phyloP scores from a whole-genome alignment of 2,329 filamentous ascomycete genomes.

The Sphaerulina vaccinii region DNA sequence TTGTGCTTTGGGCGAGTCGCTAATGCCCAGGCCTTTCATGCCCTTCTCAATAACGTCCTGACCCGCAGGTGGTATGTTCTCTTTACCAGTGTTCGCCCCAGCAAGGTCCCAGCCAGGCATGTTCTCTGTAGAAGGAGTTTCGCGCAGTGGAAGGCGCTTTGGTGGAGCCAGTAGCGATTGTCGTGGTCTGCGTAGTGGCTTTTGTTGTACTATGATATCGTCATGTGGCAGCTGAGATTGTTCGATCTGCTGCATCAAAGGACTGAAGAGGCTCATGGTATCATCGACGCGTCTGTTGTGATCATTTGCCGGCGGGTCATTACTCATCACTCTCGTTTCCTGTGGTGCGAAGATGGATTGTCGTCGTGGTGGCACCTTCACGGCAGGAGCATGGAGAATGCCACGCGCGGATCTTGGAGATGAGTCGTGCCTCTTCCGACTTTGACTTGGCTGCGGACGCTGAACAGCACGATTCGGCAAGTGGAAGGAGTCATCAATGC shows the following conservation, averaged over 20 bases:
- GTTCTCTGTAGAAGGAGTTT: conserved; percentile 24
- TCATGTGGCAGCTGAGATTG: not conserved
- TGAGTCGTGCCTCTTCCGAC: conserved; percentile 5
- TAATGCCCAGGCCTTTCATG: conserved; percentile 2
- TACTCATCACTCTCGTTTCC: not conserved
- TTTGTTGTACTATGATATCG: not conserved
- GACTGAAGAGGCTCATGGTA: not conserved
- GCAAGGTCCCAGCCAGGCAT: conserved; percentile 41
- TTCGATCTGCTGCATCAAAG: not conserved
- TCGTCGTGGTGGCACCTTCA: not conserved
- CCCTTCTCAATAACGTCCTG: conserved; percentile 4
- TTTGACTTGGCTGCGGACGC: not conserved
- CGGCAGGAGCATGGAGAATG: not conserved
- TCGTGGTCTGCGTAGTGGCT: conserved; percentile 35
- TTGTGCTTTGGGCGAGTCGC: not conserved
- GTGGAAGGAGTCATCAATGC: conserved; percentile 36
- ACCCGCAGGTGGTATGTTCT: conserved; percentile 58
- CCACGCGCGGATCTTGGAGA: not conserved
- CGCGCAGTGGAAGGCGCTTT: conserved; percentile 52
- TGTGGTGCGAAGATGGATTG: not conserved
- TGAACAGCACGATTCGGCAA: not conserved
- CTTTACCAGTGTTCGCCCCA: conserved; percentile 58
- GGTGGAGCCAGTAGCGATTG: conserved; percentile 48
- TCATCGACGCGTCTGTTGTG: not conserved
- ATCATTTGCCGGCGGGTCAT: not conserved